Evolutionary conservation across 495 filamentous ascomycete genomes (phyloP).

Genomic region (Extremus antarcticus): DNA sequence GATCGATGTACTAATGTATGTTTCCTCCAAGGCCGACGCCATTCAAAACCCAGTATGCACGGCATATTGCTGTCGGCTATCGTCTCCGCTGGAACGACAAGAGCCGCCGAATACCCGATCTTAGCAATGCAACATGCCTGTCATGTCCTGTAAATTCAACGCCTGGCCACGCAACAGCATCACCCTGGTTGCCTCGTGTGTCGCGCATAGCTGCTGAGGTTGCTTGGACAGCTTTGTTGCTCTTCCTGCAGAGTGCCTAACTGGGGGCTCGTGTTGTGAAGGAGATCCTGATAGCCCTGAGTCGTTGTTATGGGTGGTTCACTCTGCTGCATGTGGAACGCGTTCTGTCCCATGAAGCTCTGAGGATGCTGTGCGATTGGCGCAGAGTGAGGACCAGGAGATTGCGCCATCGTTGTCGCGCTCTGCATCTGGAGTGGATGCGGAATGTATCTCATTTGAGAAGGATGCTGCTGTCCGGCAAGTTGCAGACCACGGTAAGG

Average conservation of each 20-base stretch:
- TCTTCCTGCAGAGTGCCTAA: background rate
- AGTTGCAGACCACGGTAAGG: background rate
- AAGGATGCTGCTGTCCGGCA: background rate
- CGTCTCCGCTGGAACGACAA: no score
- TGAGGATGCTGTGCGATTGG: constrained; percentile 12
- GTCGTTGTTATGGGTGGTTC: background rate
- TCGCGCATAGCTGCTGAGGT: background rate
- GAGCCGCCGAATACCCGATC: background rate
- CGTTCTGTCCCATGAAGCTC: background rate
- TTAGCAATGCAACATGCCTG: background rate
- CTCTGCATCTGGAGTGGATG: background rate
- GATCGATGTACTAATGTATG: no score
- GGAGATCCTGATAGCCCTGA: background rate
- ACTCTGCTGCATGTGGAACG: background rate
- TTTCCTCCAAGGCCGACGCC: no score
- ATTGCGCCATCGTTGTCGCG: background rate
- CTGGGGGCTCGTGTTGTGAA: background rate
- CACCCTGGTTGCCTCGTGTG: background rate
- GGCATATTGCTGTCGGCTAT: no score
- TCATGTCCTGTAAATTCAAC: background rate
- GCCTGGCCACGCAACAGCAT: background rate
- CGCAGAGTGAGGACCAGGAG: constrained; percentile 1
- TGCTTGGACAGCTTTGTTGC: background rate
- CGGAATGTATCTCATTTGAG: background rate
- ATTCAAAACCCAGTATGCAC: no score